These are phyloP conservation scores for Orobanche coerulescens DNA, from an alignment of 257 asterid genomes.

Conservation along the genomic window DNA sequence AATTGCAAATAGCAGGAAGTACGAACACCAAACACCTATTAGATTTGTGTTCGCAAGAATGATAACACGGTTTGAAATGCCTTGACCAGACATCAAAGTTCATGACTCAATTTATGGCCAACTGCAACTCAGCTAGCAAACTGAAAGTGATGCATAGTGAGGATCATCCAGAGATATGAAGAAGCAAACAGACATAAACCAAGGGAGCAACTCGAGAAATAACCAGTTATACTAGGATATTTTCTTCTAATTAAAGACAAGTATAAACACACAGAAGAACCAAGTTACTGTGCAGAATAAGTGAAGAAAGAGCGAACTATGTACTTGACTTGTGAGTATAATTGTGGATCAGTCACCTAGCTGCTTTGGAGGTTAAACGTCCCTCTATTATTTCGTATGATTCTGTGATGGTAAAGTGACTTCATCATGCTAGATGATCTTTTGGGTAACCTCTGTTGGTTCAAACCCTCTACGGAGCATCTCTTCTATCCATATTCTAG, in stretches of 20 bases:
- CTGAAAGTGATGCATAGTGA: not conserved
- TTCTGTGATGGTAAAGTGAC: not conserved
- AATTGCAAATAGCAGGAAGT: not conserved
- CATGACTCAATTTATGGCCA: not conserved
- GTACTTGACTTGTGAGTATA: not conserved
- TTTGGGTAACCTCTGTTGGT: constrained; percentile 31
- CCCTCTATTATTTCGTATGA: constrained; percentile 5
- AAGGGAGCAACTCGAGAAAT: not conserved
- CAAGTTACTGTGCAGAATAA: not conserved
- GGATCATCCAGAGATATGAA: not conserved
- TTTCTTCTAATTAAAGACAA: not conserved
- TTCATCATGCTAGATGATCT: constrained; percentile 13
- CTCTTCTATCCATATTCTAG: constrained; percentile 46
- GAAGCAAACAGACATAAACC: not conserved
- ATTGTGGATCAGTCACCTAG: constrained; percentile 17
- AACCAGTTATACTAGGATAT: not conserved
- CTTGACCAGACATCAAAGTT: not conserved
- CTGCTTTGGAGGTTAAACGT: not conserved
- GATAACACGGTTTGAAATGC: not conserved
- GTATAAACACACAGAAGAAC: not conserved
- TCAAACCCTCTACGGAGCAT: constrained; percentile 47
- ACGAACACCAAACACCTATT: not conserved
- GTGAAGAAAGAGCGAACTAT: not conserved
- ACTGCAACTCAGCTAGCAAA: not conserved
- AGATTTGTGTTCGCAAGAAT: not conserved